Conservation (phyloP, 805 yeast species). For the Ascoidea tarda region DNA sequence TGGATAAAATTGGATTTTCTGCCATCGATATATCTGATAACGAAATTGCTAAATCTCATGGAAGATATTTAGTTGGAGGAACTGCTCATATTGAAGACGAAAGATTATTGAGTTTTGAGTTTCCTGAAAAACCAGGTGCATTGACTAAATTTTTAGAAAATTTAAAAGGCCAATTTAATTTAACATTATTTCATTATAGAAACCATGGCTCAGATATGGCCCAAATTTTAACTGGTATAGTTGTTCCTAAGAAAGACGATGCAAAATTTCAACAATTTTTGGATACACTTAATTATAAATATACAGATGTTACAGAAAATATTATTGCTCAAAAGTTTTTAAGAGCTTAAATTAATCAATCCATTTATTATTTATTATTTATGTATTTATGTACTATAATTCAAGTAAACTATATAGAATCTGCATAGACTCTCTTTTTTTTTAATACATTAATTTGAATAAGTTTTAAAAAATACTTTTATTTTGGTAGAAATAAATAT, state of each 20-base stretch:
- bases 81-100: slow-evolving; percentile 62
- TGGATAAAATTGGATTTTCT: slow-evolving; percentile 50
- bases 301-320: slow-evolving; percentile 72
- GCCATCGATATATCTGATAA: slow-evolving; percentile 83
- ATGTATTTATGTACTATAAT: too few species aligned
- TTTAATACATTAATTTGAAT: too few species aligned
- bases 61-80: slow-evolving; percentile 94
- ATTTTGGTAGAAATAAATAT: too few species aligned
- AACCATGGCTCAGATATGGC: slow-evolving; percentile 95
- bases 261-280: slow-evolving; percentile 56
- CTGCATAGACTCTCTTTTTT: too few species aligned
- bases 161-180: slow-evolving; percentile 73
- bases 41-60: slow-evolving; percentile 92
- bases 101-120: slow-evolving; percentile 71
- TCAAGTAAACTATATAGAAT: too few species aligned
- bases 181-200: slow-evolving; percentile 91
- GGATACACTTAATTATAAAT: slow-evolving; percentile 59
- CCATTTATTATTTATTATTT: too few species aligned
- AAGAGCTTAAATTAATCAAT: slow-evolving; percentile 16
- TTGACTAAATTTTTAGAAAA: slow-evolving; percentile 63
- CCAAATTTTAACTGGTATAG: slow-evolving; percentile 80
- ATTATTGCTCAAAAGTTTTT: slow-evolving; percentile 74
- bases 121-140: slow-evolving; percentile 97
- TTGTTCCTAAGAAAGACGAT: slow-evolving; percentile 61
- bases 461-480: too few species aligned